Evolutionary conservation across 2,329 filamentous ascomycete species (phyloP).

Genomic region (Venturia effusa): DNA sequence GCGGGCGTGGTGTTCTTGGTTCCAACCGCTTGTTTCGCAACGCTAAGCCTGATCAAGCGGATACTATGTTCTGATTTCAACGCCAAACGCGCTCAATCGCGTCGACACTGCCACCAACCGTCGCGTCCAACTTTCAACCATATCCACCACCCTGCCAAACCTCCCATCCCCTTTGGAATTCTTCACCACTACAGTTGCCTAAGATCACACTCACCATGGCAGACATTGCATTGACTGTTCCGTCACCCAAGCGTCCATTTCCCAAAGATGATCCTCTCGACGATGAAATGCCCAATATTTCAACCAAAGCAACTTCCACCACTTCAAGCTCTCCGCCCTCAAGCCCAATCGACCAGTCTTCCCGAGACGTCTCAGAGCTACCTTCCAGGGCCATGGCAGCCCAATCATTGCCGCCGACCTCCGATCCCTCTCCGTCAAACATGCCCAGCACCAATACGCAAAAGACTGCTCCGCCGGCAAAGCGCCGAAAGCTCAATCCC

Average conservation of each 20-base stretch:
- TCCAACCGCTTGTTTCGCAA: no score
- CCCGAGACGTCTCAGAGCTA: not conserved
- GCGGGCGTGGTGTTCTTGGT: no score
- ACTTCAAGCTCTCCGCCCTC: not conserved
- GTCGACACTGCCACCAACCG: not conserved
- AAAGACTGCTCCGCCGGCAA: constrained; percentile 23
- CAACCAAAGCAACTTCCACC: not conserved
- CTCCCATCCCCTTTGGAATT: no score
- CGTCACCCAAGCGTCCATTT: constrained; percentile 3
- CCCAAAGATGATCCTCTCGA: not conserved
- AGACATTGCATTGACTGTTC: not conserved
- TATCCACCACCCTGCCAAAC: not conserved
- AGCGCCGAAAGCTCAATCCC: constrained; percentile 31
- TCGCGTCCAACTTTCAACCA: not conserved
- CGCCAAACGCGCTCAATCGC: not conserved
- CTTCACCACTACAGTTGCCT: not conserved
- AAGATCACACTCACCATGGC: not conserved
- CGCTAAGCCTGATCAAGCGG: not conserved
- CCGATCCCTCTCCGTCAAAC: not conserved
- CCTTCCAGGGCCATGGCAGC: not conserved
- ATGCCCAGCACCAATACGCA: not conserved
- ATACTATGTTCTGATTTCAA: no score
- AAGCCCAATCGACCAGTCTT: not conserved
- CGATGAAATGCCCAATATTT: not conserved
- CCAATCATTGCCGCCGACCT: constrained; percentile 11